Evolutionary conservation across 306 rosid species (phyloP).

Genomic region (Prinsepia uniflora): DNA sequence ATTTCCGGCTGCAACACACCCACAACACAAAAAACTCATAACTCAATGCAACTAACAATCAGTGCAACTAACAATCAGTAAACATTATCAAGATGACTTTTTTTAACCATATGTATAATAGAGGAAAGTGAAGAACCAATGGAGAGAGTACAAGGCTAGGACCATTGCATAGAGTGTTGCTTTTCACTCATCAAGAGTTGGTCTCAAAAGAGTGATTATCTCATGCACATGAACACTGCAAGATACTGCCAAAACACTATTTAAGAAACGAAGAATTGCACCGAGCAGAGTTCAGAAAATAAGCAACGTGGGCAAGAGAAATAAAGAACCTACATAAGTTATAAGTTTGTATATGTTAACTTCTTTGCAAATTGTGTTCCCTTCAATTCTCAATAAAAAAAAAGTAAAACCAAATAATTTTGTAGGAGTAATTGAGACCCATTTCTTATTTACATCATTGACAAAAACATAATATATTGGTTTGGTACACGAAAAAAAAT

Average conservation of each 20-base stretch:
- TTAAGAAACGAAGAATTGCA: constrained; percentile 63
- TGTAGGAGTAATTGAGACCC: neutral
- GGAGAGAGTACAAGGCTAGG: constrained; percentile 73
- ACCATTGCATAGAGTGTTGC: constrained; percentile 55
- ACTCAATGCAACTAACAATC: no score
- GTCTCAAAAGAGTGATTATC: constrained; percentile 65
- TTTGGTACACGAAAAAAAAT: no score
- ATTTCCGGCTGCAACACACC: no score
- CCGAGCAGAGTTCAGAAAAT: constrained; percentile 59
- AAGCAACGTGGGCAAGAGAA: constrained; percentile 90
- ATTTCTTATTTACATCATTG: neutral
- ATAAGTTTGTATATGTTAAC: constrained; percentile 21
- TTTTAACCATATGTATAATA: constrained; percentile 65
- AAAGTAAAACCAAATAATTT: neutral
- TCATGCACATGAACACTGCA: constrained; percentile 65
- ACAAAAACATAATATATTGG: no score
- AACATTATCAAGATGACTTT: no score
- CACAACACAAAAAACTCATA: no score
- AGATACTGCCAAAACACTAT: constrained; percentile 60
- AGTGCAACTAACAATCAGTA: no score
- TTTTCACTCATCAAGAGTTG: constrained; percentile 55
- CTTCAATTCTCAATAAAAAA: neutral
- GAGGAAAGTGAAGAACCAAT: constrained; percentile 89
- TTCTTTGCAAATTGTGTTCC: constrained; percentile 11
- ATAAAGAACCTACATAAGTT: constrained; percentile 83